Evolutionary conservation across 2,329 filamentous ascomycete genomes (phyloP).

Genomic region (Cucurbitaria berberidis): DNA sequence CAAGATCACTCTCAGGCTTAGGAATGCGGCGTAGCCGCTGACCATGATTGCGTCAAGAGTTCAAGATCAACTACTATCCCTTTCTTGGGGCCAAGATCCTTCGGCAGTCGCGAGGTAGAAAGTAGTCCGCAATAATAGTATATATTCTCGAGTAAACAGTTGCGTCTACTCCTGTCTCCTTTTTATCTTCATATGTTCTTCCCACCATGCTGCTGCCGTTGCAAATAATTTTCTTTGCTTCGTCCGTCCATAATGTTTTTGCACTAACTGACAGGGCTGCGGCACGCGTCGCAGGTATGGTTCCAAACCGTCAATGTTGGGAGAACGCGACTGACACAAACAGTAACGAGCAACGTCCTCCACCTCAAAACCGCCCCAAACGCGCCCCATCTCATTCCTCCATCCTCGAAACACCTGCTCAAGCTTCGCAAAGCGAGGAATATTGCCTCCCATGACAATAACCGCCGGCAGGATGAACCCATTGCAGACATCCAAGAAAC

Average conservation of each 20-base stretch:
- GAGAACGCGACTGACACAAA: background rate
- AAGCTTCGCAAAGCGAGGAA: constrained; percentile 7
- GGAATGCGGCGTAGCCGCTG: constrained; percentile 8
- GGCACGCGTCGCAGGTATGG: constrained; percentile 10
- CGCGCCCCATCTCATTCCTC: constrained; percentile 5
- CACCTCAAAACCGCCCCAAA: constrained; percentile 10
- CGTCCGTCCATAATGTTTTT: background rate
- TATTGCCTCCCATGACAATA: background rate
- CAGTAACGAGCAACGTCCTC: constrained; percentile 18
- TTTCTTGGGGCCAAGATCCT: background rate
- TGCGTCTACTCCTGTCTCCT: background rate
- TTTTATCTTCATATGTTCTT: background rate
- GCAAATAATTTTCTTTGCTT: background rate
- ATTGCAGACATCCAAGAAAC: constrained; percentile 20
- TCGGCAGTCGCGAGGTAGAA: background rate
- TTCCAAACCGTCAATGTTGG: background rate
- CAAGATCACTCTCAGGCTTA: background rate
- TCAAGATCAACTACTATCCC: constrained; percentile 1
- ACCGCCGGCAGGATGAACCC: constrained; percentile 5
- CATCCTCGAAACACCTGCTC: constrained; percentile 15
- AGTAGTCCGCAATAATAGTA: background rate
- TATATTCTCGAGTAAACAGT: background rate
- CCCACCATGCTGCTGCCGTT: constrained; percentile 9
- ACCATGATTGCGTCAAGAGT: background rate
- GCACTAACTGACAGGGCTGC: constrained; percentile 6